Percentiles rank a stretch among this genome's conserved stretches.
These are phyloP conservation scores for Acanthamoeba lenticulata DNA, from an alignment of 208 protist genomes.

Conservation along the genomic window DNA sequence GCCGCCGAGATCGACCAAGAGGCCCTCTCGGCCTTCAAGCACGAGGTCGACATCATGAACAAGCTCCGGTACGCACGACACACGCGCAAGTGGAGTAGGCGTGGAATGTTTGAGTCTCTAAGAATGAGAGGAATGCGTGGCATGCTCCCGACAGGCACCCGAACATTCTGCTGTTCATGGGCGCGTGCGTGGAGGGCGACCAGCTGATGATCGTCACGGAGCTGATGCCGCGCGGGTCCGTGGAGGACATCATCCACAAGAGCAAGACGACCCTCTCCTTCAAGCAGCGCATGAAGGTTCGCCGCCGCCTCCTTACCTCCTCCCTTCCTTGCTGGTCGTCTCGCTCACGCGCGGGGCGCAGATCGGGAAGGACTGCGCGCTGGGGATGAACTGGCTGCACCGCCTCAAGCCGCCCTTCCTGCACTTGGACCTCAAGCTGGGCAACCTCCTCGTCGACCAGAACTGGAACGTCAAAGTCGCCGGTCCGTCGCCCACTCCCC, in stretches of 20 bases:
- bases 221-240: conserved; percentile 33
- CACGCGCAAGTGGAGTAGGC: too few relatives aligned
- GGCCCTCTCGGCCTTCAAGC: conserved; percentile 23
- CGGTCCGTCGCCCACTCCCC: not conserved
- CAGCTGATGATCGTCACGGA: conserved; percentile 56
- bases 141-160: conserved; percentile 60
- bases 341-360: too few relatives aligned
- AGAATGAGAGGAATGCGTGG: too few relatives aligned
- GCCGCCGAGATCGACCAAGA: conserved; percentile 51
- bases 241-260: conserved; percentile 60
- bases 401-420: conserved; percentile 58
- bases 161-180: conserved; percentile 66
- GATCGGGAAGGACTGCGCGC: conserved; percentile 59
- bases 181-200: conserved; percentile 35
- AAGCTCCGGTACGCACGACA: conserved; percentile 37
- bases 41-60: conserved; percentile 65
- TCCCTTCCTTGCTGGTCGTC: not conserved
- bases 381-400: conserved; percentile 66
- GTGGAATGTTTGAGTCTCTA: too few relatives aligned
- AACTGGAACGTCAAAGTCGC: conserved; percentile 66
- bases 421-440: conserved; percentile 58
- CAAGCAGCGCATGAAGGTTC: conserved; percentile 41
- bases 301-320: not conserved
- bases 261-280: not conserved
- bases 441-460: conserved; percentile 48